Evolutionary conservation across 1,284 basidiomycete genomes (phyloP).

Genomic region (Fistulina hepatica): DNA sequence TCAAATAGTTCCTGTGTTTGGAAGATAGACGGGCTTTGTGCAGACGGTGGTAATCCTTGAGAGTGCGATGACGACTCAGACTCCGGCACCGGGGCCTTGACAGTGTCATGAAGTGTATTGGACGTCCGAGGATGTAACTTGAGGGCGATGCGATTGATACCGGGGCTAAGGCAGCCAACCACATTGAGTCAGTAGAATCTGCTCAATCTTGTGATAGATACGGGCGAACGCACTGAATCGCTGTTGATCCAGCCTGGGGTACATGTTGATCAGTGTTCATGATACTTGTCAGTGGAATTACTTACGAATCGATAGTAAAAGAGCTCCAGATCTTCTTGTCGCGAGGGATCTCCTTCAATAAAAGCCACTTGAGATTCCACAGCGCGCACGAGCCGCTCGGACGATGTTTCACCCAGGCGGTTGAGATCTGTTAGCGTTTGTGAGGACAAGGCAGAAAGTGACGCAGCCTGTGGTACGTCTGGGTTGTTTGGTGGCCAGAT

Average conservation of each 20-base stretch:
- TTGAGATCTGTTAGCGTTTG: no score
- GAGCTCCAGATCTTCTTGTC: conserved; percentile 23
- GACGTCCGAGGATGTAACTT: conserved; percentile 24
- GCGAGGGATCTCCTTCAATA: conserved; percentile 25
- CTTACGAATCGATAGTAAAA: conserved; percentile 31
- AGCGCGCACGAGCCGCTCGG: conserved; percentile 21
- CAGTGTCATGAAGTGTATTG: conserved; percentile 6
- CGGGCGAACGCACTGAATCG: conserved; percentile 11
- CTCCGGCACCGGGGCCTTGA: conserved; percentile 2
- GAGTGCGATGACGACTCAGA: conserved; percentile 1
- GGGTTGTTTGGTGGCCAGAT: conserved; percentile 10
- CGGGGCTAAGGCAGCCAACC: conserved; percentile 22
- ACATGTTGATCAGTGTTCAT: background rate
- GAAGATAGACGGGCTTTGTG: conserved; percentile 11
- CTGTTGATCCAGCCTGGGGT: conserved; percentile 25
- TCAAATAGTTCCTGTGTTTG: conserved; percentile 23
- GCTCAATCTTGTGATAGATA: background rate
- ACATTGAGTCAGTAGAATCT: background rate
- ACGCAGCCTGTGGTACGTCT: conserved; percentile 1
- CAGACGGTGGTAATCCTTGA: no score
- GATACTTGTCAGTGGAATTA: conserved; percentile 3
- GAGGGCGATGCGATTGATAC: conserved; percentile 30
- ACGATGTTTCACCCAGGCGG: no score
- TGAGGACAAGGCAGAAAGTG: background rate
- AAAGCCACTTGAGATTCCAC: conserved; percentile 28